Conservation (phyloP, 2,329 filamentous ascomycete species). For the Trichoderma semiorbis region DNA sequence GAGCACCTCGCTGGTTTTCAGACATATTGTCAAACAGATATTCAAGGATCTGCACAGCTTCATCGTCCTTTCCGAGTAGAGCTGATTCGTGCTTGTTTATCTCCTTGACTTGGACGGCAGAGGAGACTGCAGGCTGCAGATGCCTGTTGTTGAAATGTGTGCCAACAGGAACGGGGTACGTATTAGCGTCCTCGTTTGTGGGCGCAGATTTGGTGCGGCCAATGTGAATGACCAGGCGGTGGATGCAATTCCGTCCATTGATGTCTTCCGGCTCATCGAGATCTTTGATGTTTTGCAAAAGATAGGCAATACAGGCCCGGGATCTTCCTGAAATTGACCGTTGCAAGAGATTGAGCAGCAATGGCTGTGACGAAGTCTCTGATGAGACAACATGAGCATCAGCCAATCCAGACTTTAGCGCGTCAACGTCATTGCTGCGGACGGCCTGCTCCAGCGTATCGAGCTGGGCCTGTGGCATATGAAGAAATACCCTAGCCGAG, state of each 20-base stretch:
- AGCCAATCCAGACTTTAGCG: conserved; percentile 54
- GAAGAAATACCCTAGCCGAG: conserved; percentile 70
- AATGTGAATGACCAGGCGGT: conserved; percentile 88
- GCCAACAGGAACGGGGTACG: conserved; percentile 47
- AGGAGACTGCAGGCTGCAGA: conserved; percentile 73
- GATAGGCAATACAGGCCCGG: conserved; percentile 64
- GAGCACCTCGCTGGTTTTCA: conserved; percentile 61
- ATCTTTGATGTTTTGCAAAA: conserved; percentile 65
- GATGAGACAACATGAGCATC: conserved; percentile 47
- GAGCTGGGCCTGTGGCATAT: conserved; percentile 63
- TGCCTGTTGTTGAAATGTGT: conserved; percentile 64
- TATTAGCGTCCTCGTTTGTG: conserved; percentile 49
- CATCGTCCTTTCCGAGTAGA: conserved; percentile 65
- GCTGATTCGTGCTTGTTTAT: conserved; percentile 65
- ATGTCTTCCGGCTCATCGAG: conserved; percentile 89
- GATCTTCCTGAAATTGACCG: conserved; percentile 69
- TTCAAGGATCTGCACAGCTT: conserved; percentile 65
- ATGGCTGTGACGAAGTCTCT: conserved; percentile 49
- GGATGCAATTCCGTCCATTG: conserved; percentile 89
- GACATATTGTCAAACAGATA: conserved; percentile 65
- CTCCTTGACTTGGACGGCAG: conserved; percentile 56
- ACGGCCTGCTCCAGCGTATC: conserved; percentile 72
- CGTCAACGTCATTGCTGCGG: conserved; percentile 60
- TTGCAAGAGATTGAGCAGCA: conserved; percentile 79
- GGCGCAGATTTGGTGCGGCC: conserved; percentile 64